These are phyloP conservation scores for Strobilomyces confusus DNA, from an alignment of 768 basidiomycete genomes.

Conservation along the genomic window DNA sequence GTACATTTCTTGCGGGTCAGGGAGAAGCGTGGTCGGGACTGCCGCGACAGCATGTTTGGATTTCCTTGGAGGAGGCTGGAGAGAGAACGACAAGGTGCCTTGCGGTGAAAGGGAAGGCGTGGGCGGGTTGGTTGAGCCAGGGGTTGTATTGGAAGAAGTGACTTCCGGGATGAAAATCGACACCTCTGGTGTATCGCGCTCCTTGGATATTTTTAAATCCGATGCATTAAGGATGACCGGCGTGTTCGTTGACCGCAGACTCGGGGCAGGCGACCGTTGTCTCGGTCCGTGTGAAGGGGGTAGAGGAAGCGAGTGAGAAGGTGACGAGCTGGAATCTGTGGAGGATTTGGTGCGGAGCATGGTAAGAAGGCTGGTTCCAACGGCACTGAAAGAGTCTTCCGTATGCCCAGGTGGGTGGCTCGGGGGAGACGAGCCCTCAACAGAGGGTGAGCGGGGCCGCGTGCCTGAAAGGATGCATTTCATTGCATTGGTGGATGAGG, in stretches of 20 bases:
- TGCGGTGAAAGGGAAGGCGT: conserved; percentile 28
- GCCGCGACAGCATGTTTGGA: conserved; percentile 15
- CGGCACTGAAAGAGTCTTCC: conserved; percentile 57
- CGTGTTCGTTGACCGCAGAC: conserved; percentile 21
- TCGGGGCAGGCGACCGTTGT: conserved; percentile 24
- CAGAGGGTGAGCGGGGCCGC: conserved; percentile 29
- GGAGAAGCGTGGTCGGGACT: not conserved
- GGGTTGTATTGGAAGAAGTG: conserved; percentile 26
- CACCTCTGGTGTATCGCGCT: conserved; percentile 28
- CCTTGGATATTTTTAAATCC: conserved; percentile 39
- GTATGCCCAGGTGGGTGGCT: conserved; percentile 33
- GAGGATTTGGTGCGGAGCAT: conserved; percentile 45
- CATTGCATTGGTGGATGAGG: conserved; percentile 11
- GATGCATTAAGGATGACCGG: conserved; percentile 22
- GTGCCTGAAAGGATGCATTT: conserved; percentile 25
- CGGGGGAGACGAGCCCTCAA: conserved; percentile 40
- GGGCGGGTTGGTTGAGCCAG: conserved; percentile 21
- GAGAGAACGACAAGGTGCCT: conserved; percentile 29
- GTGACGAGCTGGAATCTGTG: conserved; percentile 21
- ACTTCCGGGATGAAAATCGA: conserved; percentile 11
- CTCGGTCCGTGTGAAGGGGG: conserved; percentile 16
- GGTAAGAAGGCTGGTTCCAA: conserved; percentile 50
- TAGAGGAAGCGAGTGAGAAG: conserved; percentile 31
- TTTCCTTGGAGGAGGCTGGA: conserved; percentile 34
- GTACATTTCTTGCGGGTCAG: conserved; percentile 21